Percentiles rank a stretch among this genome's conserved stretches.
phyloP scores from a whole-genome alignment of 2,329 filamentous ascomycete genomes.

The Chaetomium olivaceum region DNA sequence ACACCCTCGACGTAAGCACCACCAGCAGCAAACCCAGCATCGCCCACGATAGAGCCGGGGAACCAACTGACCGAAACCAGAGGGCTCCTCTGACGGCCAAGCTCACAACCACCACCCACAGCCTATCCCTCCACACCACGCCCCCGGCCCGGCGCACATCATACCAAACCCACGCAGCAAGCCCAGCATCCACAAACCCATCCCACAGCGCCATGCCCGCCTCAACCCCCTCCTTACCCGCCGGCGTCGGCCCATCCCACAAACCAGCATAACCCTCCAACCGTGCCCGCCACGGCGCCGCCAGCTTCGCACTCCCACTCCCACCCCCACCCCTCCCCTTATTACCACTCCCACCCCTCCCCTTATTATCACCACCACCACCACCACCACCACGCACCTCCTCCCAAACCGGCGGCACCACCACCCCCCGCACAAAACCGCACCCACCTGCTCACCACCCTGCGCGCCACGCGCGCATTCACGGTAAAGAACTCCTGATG shows the following conservation, averaged over 20 bases:
- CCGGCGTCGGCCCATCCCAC: too few relatives aligned
- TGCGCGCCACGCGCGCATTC: neutral
- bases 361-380: neutral
- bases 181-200: neutral
- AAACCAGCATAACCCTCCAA: neutral
- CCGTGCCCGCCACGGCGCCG: neutral
- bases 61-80: neutral
- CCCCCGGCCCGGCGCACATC: neutral
- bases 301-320: neutral
- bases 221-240: neutral
- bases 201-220: slow-evolving; percentile 1
- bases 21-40: neutral
- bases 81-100: neutral
- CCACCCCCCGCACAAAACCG: slow-evolving; percentile 6
- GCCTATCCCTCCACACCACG: neutral
- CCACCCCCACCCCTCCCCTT: too few relatives aligned
- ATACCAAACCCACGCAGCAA: neutral
- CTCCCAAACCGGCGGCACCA: neutral
- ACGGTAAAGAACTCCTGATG: slow-evolving; percentile 18
- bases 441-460: slow-evolving; percentile 5
- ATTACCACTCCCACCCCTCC: too few relatives aligned
- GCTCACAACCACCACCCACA: neutral
- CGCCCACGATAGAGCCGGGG: too few relatives aligned
- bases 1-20: neutral
- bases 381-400: too few relatives aligned